Evolutionary conservation across 306 rosid species (phyloP), one percentile per base, ranked within the genome.

Genomic region (Arachis hypogaea): DNA sequence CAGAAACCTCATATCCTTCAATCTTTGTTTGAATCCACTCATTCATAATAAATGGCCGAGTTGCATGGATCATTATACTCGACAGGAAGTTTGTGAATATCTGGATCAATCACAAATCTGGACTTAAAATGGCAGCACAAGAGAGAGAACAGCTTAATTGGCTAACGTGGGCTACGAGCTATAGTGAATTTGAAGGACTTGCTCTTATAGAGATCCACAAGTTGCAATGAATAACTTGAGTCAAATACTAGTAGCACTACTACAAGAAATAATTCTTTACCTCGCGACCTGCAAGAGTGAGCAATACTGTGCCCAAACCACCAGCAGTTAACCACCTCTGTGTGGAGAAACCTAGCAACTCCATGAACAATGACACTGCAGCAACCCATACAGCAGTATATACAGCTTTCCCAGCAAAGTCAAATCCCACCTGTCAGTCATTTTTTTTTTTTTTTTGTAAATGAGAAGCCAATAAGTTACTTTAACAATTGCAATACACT

Each of bases 11-110:
- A 68, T 95, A 95, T 76, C 99, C 99, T 76, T 95, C 87, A 58
- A 95, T 95, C 85, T 92, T 95, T 7, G 96, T 92, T 85, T 95
- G 96, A 82, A 95, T 92, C 99, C 99, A 95, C 85, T 95, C 99
- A 18, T 90, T 88, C 64, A 83, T 40, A 82, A 92, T 85, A 90
- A 95, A 92, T 55, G 99, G 99, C 47, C 93, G 85, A 50, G 99
- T 95, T 66, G 96, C 85, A 63, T 95, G 98, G 75, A 95, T 92
- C 98, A 95, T 95, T 68, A 95, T 90, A 77, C 98, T 92, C 68
- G 99, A 95, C 69, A 95, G 97, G 73, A 95, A 95, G 85, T 95
- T 95, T 0, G 98, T 95, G 79, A 95, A 92, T 84, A 95, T 95
- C 99, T 95, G 92, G 61, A 80, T 69, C 51, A 74, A 82, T 14